Percentiles rank a stretch among this genome's conserved stretches.
Evolutionary conservation across 257 asterid species (phyloP).

Genomic region (Nicotiana sylvestris): DNA sequence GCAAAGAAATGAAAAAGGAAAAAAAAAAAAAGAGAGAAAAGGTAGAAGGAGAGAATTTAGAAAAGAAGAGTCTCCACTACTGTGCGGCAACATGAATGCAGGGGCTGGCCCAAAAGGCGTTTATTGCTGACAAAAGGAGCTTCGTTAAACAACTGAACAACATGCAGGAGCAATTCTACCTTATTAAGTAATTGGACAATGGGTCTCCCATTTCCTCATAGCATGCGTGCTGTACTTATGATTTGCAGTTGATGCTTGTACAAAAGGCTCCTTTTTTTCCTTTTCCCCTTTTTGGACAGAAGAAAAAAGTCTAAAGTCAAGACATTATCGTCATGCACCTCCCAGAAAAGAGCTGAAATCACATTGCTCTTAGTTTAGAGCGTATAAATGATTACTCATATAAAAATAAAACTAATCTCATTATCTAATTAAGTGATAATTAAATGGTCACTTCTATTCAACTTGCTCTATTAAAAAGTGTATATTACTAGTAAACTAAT

Average conservation of each 20-base stretch:
- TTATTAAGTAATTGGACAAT: neutral
- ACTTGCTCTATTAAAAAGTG: too few relatives aligned
- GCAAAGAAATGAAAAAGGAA: neutral
- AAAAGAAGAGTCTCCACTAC: neutral
- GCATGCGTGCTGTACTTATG: neutral
- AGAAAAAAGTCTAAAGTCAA: neutral
- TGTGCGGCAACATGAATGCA: slow-evolving; percentile 39
- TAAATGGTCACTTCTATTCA: too few relatives aligned
- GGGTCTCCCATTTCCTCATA: neutral
- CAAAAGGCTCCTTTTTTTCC: neutral
- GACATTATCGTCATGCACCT: neutral
- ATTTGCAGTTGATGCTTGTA: neutral
- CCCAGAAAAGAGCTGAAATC: neutral
- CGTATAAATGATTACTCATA: neutral
- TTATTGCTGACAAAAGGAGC: slow-evolving; percentile 7
- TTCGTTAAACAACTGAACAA: too few relatives aligned
- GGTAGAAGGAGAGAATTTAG: neutral
- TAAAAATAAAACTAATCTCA: too few relatives aligned
- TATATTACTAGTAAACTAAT: too few relatives aligned
- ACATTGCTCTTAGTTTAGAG: neutral
- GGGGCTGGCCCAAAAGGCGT: slow-evolving; percentile 24
- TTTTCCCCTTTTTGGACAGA: neutral
- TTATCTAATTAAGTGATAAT: neutral
- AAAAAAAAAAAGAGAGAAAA: neutral
- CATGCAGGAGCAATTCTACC: neutral